phyloP scores from a whole-genome alignment of 2,329 filamentous ascomycete species.

The Exophiala alcalophila region DNA sequence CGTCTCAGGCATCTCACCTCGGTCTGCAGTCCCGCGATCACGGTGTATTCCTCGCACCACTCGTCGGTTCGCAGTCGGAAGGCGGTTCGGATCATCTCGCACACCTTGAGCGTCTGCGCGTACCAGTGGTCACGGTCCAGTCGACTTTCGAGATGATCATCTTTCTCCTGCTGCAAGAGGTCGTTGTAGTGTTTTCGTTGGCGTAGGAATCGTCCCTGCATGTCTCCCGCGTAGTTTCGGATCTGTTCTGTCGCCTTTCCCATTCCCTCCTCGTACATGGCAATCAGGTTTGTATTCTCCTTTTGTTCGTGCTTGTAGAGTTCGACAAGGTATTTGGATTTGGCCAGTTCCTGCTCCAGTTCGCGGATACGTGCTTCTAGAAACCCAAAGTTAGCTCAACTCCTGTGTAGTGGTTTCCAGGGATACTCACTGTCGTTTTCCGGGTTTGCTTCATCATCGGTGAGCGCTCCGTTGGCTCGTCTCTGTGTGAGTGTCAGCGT shows the following conservation, averaged over 20 bases:
- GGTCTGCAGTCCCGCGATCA: constrained; percentile 48
- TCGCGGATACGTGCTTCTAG: constrained; percentile 48
- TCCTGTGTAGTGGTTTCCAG: neutral
- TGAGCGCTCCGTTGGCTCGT: constrained; percentile 40
- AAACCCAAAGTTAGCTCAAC: constrained; percentile 5
- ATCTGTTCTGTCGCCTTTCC: constrained; percentile 51
- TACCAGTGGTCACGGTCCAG: constrained; percentile 51
- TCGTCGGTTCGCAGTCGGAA: constrained; percentile 49
- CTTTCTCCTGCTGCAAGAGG: constrained; percentile 50
- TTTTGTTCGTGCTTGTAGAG: constrained; percentile 46
- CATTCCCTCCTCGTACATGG: constrained; percentile 47
- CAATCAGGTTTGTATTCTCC: constrained; percentile 48
- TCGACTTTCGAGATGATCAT: constrained; percentile 48
- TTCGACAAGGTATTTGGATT: constrained; percentile 44
- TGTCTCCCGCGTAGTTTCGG: constrained; percentile 50
- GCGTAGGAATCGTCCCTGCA: constrained; percentile 47
- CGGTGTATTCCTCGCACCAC: constrained; percentile 43
- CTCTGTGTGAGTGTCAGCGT: constrained; percentile 34
- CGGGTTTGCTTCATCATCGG: constrained; percentile 13
- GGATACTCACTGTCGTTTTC: constrained; percentile 26
- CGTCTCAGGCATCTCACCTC: constrained; percentile 49
- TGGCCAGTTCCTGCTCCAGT: constrained; percentile 47
- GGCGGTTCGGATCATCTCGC: constrained; percentile 50
- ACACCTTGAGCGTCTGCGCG: constrained; percentile 45
- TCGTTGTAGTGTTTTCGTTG: constrained; percentile 51